These are phyloP conservation scores for Lepidium aucheri DNA, from an alignment of 345 rosid genomes.

Conservation along the genomic window DNA sequence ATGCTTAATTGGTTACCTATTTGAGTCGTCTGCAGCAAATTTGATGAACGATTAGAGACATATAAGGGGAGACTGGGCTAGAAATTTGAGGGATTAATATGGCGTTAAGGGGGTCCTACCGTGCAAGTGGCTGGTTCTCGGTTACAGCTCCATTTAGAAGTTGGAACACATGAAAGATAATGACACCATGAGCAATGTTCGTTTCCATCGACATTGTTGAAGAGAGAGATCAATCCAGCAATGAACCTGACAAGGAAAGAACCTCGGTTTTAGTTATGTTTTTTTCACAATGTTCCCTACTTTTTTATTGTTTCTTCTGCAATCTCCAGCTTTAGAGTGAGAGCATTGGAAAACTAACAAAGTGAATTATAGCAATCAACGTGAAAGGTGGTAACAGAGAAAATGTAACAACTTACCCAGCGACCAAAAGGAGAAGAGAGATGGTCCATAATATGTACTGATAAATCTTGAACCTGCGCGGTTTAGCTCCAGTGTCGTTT, in stretches of 20 bases:
- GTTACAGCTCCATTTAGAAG: constrained; percentile 82
- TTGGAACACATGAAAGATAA: constrained; percentile 86
- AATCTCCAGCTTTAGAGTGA: neutral
- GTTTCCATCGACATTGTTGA: constrained; percentile 80
- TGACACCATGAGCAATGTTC: constrained; percentile 97
- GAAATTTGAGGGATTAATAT: neutral
- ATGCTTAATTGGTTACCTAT: constrained; percentile 59
- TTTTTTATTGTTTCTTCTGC: neutral
- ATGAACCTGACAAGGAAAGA: constrained; percentile 41
- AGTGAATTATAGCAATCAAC: neutral
- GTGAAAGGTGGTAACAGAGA: neutral
- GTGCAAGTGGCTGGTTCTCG: constrained; percentile 53
- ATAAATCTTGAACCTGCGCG: constrained; percentile 57
- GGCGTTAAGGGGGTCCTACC: constrained; percentile 32
- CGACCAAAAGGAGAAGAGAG: constrained; percentile 59
- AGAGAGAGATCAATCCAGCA: constrained; percentile 48
- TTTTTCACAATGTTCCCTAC: neutral
- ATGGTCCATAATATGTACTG: constrained; percentile 68
- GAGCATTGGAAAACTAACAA: neutral
- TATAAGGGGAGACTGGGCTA: neutral
- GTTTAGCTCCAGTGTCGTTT: constrained; percentile 31
- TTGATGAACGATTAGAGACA: neutral
- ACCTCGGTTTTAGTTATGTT: neutral
- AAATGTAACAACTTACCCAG: constrained; percentile 43
- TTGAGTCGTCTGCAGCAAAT: constrained; percentile 45